Evolutionary conservation across 495 filamentous ascomycete genomes (phyloP), one percentile per base, ranked within the genome.

Genomic region (Aspergillus haitiensis): DNA sequence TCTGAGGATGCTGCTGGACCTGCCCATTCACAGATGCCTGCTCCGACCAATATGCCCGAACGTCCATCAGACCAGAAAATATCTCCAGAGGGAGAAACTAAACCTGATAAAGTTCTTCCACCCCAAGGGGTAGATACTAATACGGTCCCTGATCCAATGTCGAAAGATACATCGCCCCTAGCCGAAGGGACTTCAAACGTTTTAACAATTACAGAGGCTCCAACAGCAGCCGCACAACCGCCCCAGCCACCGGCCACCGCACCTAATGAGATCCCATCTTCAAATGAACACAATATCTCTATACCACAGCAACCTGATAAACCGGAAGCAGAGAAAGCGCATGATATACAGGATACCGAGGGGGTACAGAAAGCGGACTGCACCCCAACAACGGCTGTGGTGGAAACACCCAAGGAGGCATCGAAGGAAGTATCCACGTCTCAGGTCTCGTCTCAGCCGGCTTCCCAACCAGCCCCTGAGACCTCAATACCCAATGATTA

Each of bases 221-320:
- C 34, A 18, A 50, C 36, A 27, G 21, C 49, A 44, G 27, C 53
- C 57, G 2, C 52, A 27, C 52, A 50, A 21, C 21, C 21, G 3
- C 18, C 49, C 18, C 62, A 68, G 50, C 62, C 68, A 34, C 15
- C 59, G 37, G 55, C 62, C 6, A 11, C 60, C 9, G 50, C 44
- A 27, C 37, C 59, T 54, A 78, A 82, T 59, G 80, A 55, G 52
- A 62, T 62, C 37, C 40, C 63, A 74, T 69, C 83, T 81, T 60
- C 75, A 72, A 51, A 62, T n/a, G 37, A 15, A 39, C 7, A 39
- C 13, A 12, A 15, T 11, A 54, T 52, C 11, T 11, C 49, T n/a
- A 52, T 11, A 18, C 11, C 63, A 3, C 55, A 51, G 31, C 37
- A 51, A 39, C 16, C 9, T 21, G 56, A 51, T n/a, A 52, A 55